Conservation (phyloP, 2,329 filamentous ascomycete species). For the Mycocentrospora acerina region DNA sequence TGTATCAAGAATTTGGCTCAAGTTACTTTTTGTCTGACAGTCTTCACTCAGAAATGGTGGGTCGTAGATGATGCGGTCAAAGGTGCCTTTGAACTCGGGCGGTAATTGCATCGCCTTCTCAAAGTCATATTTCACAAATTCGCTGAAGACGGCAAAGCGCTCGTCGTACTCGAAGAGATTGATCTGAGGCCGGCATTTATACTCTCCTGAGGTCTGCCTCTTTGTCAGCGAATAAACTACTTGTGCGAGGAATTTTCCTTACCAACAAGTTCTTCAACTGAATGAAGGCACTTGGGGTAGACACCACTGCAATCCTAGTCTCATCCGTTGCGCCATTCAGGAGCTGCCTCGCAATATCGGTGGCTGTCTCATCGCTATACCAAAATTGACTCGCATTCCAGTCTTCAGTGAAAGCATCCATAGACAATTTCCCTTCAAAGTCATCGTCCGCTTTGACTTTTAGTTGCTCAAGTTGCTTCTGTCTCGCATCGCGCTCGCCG, state of each 20-base stretch:
- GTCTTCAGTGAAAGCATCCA: conserved; percentile 75
- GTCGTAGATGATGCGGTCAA: conserved; percentile 72
- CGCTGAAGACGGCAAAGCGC: conserved; percentile 71
- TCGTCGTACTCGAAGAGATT: conserved; percentile 73
- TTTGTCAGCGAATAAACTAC: background rate
- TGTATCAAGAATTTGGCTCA: background rate
- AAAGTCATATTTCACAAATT: conserved; percentile 77
- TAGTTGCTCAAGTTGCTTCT: conserved; percentile 68
- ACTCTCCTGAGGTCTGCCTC: conserved; percentile 33
- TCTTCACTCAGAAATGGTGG: conserved; percentile 79
- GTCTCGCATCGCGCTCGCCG: conserved; percentile 66
- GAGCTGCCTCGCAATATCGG: conserved; percentile 63
- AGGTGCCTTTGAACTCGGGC: conserved; percentile 60
- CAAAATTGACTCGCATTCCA: conserved; percentile 87
- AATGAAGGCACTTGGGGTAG: conserved; percentile 75
- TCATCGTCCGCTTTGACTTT: conserved; percentile 62
- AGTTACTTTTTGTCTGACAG: conserved; percentile 72
- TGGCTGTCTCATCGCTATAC: conserved; percentile 75
- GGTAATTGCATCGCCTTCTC: conserved; percentile 67
- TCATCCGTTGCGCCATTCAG: conserved; percentile 60
- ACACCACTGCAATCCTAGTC: conserved; percentile 68
- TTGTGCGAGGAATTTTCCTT: conserved; percentile 20
- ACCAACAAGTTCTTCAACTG: conserved; percentile 71
- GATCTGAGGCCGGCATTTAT: conserved; percentile 54
- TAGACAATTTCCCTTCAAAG: conserved; percentile 53